phyloP scores from a whole-genome alignment of 2,329 filamentous ascomycete species.

The Penicillium sp. region DNA sequence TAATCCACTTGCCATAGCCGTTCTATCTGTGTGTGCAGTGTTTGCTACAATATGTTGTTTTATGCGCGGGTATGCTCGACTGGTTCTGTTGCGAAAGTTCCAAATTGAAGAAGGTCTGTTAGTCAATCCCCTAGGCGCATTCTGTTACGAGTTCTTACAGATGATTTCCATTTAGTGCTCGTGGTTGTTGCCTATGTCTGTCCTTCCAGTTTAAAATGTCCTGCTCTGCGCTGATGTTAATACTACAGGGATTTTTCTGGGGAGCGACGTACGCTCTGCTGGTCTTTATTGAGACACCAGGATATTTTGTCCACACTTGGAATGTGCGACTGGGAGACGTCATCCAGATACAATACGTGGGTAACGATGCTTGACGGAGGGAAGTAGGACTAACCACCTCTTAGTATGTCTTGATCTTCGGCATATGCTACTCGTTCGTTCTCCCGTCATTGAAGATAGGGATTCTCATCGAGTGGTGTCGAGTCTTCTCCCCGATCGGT shows the following conservation, averaged over 20 bases:
- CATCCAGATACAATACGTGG: too few species aligned
- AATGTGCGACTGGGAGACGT: slow-evolving; percentile 22
- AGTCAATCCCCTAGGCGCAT: background rate
- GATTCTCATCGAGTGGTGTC: slow-evolving; percentile 52
- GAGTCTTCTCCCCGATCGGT: slow-evolving; percentile 38
- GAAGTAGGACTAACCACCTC: background rate
- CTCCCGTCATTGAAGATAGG: slow-evolving; percentile 48
- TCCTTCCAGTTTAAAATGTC: background rate
- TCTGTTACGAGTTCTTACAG: background rate
- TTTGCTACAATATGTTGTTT: slow-evolving; percentile 24
- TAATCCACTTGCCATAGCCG: slow-evolving; percentile 26
- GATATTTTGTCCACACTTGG: slow-evolving; percentile 30
- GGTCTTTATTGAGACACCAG: slow-evolving; percentile 22
- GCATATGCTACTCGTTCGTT: slow-evolving; percentile 42
- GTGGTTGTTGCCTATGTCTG: slow-evolving; percentile 17
- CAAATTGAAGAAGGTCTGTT: slow-evolving; percentile 22
- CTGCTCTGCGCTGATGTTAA: background rate
- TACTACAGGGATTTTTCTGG: slow-evolving; percentile 25
- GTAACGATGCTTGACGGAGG: too few species aligned
- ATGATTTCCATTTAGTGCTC: slow-evolving; percentile 3
- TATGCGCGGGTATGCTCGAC: slow-evolving; percentile 23
- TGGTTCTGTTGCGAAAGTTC: slow-evolving; percentile 25
- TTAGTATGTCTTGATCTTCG: slow-evolving; percentile 36
- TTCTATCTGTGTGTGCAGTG: slow-evolving; percentile 26
- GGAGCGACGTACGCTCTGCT: slow-evolving; percentile 26